A percentile compares a stretch with the other conserved stretches of the same genome.
These are phyloP conservation scores for Amorphotheca resinae DNA, from an alignment of 495 filamentous ascomycete species.

Conservation along the genomic window DNA sequence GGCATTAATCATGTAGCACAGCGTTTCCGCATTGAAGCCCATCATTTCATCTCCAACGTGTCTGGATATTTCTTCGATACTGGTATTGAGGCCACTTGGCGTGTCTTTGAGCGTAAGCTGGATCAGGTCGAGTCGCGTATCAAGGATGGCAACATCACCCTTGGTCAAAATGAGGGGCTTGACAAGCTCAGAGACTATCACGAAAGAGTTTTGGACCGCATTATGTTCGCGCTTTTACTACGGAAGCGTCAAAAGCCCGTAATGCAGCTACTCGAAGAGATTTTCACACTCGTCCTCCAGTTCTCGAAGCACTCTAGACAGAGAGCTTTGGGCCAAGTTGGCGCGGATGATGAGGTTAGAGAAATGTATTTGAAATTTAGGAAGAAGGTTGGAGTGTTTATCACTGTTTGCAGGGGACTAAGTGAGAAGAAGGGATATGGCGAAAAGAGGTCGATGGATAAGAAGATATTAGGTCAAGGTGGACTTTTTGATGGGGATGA, in stretches of 20 bases:
- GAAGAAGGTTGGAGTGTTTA: constrained; percentile 57
- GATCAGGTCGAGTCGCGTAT: constrained; percentile 46
- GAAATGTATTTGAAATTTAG: constrained; percentile 50
- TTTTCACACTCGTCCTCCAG: constrained; percentile 56
- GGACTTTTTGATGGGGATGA: constrained; percentile 23
- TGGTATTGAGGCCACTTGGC: constrained; percentile 61
- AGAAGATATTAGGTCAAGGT: constrained; percentile 14
- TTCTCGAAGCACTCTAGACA: constrained; percentile 45
- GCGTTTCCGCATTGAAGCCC: constrained; percentile 60
- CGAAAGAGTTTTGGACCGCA: constrained; percentile 62
- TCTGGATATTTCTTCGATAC: constrained; percentile 65
- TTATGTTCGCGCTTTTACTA: constrained; percentile 63
- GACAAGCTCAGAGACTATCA: constrained; percentile 57
- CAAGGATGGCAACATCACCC: constrained; percentile 23
- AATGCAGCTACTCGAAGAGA: constrained; percentile 62
- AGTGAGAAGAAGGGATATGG: constrained; percentile 46
- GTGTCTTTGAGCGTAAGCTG: constrained; percentile 51
- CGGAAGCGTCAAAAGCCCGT: constrained; percentile 57
- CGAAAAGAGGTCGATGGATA: constrained; percentile 27
- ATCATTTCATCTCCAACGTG: constrained; percentile 60
- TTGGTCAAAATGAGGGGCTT: constrained; percentile 35
- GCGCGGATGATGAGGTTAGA: constrained; percentile 32
- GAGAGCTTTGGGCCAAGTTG: constrained; percentile 20
- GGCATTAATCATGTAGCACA: constrained; percentile 25
- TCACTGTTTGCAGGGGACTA: constrained; percentile 48